Evolutionary conservation across 441 rosid species (phyloP).

Genomic region (Viola pubescens): DNA sequence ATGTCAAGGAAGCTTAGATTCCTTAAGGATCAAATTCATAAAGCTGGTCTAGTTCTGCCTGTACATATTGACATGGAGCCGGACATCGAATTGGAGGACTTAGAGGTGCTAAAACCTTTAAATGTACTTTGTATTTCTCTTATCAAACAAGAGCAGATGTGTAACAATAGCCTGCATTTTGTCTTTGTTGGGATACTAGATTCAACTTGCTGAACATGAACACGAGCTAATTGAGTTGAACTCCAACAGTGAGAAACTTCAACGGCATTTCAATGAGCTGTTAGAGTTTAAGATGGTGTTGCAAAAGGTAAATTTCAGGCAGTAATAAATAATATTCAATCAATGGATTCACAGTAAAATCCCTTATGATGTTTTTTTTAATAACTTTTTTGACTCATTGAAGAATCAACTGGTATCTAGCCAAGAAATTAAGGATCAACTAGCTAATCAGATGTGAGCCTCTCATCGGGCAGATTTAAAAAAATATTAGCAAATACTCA

Average conservation of each 20-base stretch:
- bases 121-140: conserved; percentile 4
- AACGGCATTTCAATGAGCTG: conserved; percentile 80
- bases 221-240: conserved; percentile 91
- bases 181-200: conserved; percentile 36
- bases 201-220: conserved; percentile 89
- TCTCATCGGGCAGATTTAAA: no score
- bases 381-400: no score
- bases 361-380: no score
- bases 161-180: conserved; percentile 15
- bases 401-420: no score
- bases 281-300: conserved; percentile 91
- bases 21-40: conserved; percentile 84
- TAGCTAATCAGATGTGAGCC: no score
- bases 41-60: conserved; percentile 71
- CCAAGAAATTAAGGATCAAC: no score
- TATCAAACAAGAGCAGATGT: not conserved
- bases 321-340: not conserved
- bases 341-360: no score
- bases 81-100: conserved; percentile 78
- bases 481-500: no score
- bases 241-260: conserved; percentile 90
- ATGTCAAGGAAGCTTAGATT: conserved; percentile 93
- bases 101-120: conserved; percentile 55
- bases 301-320: conserved; percentile 63
- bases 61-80: conserved; percentile 55